Percentiles rank a stretch among this genome's conserved stretches.
These are phyloP conservation scores for Malania oleifera DNA, from an alignment of 164 flowering plant genomes.

Conservation along the genomic window DNA sequence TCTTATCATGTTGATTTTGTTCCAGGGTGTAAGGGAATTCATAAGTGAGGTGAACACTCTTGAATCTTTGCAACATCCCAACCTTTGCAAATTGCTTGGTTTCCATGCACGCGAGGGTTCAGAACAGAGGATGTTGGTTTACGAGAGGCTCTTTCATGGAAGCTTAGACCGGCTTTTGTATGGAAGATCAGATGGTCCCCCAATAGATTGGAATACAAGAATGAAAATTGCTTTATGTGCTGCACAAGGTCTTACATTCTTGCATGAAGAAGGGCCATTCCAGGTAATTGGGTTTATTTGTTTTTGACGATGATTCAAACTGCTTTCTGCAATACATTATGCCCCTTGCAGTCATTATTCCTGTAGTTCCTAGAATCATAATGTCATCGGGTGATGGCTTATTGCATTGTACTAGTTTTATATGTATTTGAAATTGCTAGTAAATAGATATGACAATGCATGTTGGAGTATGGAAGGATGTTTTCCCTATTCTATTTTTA, in stretches of 20 bases:
- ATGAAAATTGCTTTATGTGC: slow-evolving; percentile 93
- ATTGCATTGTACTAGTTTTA: neutral
- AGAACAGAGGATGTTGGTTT: slow-evolving; percentile 75
- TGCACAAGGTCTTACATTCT: slow-evolving; percentile 90
- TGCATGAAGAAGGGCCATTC: slow-evolving; percentile 99
- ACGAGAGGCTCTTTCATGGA: slow-evolving; percentile 90
- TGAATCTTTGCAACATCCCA: slow-evolving; percentile 84
- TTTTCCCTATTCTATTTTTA: too few species aligned
- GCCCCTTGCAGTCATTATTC: neutral
- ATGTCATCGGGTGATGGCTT: too few species aligned
- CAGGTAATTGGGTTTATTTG: slow-evolving; percentile 49
- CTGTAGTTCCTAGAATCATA: neutral
- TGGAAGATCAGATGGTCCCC: slow-evolving; percentile 87
- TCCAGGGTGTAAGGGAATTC: slow-evolving; percentile 73
- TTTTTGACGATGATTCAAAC: neutral
- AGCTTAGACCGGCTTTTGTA: slow-evolving; percentile 77
- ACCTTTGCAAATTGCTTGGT: slow-evolving; percentile 87
- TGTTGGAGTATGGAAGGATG: too few species aligned
- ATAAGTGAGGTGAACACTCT: slow-evolving; percentile 65
- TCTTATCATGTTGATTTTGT: slow-evolving; percentile 6
- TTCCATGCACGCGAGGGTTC: slow-evolving; percentile 91
- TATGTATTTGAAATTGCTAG: neutral
- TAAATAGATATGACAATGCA: neutral
- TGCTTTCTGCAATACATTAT: neutral
- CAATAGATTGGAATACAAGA: slow-evolving; percentile 85